Percentiles rank a stretch among this genome's conserved stretches.
Evolutionary conservation across 495 filamentous ascomycete genomes (phyloP).

Genomic region (Aspergillus steynii): DNA sequence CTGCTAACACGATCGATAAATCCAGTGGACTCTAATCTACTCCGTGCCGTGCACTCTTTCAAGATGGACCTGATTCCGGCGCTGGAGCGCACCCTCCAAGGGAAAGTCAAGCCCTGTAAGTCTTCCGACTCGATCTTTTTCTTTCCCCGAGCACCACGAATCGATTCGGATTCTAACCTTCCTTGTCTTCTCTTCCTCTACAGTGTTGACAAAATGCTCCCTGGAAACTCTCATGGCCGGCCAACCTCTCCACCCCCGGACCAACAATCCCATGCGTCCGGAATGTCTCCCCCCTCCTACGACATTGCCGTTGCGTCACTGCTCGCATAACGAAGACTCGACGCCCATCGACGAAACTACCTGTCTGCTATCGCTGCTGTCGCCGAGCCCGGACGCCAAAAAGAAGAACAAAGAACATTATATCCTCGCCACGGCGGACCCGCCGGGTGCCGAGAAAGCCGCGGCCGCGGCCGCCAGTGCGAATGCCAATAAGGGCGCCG

Average conservation of each 20-base stretch:
- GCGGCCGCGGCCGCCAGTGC: slow-evolving; percentile 25
- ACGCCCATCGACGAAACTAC: slow-evolving; percentile 72
- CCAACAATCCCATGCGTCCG: slow-evolving; percentile 44
- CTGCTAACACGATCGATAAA: slow-evolving; percentile 19
- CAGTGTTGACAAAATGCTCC: slow-evolving; percentile 65
- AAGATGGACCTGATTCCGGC: slow-evolving; percentile 77
- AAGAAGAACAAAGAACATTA: slow-evolving; percentile 94
- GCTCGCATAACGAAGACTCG: slow-evolving; percentile 81
- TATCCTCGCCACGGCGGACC: slow-evolving; percentile 71
- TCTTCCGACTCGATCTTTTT: slow-evolving; percentile 14
- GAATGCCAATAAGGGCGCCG: slow-evolving; percentile 17
- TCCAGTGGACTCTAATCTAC: slow-evolving; percentile 75
- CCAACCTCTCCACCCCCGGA: slow-evolving; percentile 47
- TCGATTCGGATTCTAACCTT: slow-evolving; percentile 6
- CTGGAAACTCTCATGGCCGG: slow-evolving; percentile 45
- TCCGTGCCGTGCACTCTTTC: slow-evolving; percentile 69
- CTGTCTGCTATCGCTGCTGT: slow-evolving; percentile 77
- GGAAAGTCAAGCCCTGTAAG: slow-evolving; percentile 81
- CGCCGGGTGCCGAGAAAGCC: slow-evolving; percentile 27
- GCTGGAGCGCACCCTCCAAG: slow-evolving; percentile 73
- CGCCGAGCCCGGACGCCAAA: slow-evolving; percentile 58
- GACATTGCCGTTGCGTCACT: slow-evolving; percentile 77
- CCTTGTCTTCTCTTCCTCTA: not conserved
- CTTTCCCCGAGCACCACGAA: not conserved
- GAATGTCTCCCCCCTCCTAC: slow-evolving; percentile 47